A percentile compares a stretch with the other conserved stretches of the same genome.
Evolutionary conservation across 225 moss, liverwort and hornwort genomes (phyloP).

Genomic region (Antitrichia curtipendula): DNA sequence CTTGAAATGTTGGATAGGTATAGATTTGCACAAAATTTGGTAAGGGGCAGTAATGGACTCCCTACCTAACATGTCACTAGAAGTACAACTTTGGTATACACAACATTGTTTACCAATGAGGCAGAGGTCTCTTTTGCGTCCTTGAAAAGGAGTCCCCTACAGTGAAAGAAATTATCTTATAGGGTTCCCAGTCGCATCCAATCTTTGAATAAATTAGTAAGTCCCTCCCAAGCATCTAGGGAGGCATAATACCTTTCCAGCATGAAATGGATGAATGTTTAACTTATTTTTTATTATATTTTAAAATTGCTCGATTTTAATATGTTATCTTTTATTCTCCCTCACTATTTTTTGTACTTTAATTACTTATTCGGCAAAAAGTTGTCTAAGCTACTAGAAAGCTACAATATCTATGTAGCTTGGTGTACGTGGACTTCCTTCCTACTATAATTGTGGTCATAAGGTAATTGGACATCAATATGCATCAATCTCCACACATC

Average conservation of each 20-base stretch:
- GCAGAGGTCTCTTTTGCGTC: rapidly evolving
- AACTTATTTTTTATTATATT: too few relatives aligned
- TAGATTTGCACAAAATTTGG: too few relatives aligned
- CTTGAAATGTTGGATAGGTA: not conserved
- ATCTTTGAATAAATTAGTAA: not conserved
- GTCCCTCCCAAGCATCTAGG: not conserved
- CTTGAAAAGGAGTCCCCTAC: rapidly evolving
- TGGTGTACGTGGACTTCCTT: not conserved
- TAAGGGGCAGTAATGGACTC: too few relatives aligned
- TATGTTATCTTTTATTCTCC: too few relatives aligned
- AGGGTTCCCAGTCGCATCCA: rapidly evolving
- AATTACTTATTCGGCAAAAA: not conserved
- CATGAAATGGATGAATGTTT: not conserved
- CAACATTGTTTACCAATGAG: not conserved
- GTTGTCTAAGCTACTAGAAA: not conserved
- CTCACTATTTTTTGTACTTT: too few relatives aligned
- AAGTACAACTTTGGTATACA: not conserved
- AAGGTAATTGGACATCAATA: rapidly evolving
- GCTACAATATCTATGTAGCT: not conserved
- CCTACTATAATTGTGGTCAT: not conserved
- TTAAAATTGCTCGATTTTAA: too few relatives aligned
- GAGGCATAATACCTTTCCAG: not conserved
- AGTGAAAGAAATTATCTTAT: rapidly evolving
- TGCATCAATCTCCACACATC: not conserved
- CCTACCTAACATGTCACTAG: not conserved